Evolutionary conservation across 106 monocot species (phyloP).

Genomic region (Allium sativum): DNA sequence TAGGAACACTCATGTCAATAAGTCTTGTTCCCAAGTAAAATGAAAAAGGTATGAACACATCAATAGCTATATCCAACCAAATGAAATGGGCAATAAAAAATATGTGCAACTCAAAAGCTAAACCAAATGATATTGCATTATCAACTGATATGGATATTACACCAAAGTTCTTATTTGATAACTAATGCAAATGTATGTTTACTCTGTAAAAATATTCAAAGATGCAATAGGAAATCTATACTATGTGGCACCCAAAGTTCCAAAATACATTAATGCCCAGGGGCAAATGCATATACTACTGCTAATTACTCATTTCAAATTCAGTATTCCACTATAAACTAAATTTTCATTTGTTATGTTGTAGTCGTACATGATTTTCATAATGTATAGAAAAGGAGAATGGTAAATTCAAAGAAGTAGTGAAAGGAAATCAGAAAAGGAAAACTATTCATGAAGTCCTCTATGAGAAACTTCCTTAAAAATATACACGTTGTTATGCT

Average conservation of each 20-base stretch:
- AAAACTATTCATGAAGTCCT: constrained; percentile 36
- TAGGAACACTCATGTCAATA: too few species aligned
- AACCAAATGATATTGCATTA: too few species aligned
- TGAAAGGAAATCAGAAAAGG: constrained; percentile 16
- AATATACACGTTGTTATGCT: too few species aligned
- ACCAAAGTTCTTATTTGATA: too few species aligned
- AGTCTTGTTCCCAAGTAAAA: too few species aligned
- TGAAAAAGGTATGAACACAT: too few species aligned
- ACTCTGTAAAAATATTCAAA: constrained; percentile 26
- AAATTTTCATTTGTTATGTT: neutral
- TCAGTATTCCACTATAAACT: neutral
- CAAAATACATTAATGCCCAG: constrained; percentile 20
- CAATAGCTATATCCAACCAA: too few species aligned
- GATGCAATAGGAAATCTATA: constrained; percentile 40
- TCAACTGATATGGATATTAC: too few species aligned
- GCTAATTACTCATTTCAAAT: neutral
- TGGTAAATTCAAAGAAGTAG: constrained; percentile 27
- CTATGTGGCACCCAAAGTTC: constrained; percentile 34
- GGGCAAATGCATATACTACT: constrained; percentile 36
- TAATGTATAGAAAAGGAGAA: constrained; percentile 24
- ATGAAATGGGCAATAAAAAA: too few species aligned
- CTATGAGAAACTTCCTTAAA: constrained; percentile 6
- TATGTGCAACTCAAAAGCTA: too few species aligned
- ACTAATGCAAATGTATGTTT: too few species aligned
- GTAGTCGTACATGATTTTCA: neutral